A percentile compares a stretch with the other conserved stretches of the same genome.
Evolutionary conservation across 2,329 filamentous ascomycete genomes (phyloP).

Genomic region (Coniella vitis): DNA sequence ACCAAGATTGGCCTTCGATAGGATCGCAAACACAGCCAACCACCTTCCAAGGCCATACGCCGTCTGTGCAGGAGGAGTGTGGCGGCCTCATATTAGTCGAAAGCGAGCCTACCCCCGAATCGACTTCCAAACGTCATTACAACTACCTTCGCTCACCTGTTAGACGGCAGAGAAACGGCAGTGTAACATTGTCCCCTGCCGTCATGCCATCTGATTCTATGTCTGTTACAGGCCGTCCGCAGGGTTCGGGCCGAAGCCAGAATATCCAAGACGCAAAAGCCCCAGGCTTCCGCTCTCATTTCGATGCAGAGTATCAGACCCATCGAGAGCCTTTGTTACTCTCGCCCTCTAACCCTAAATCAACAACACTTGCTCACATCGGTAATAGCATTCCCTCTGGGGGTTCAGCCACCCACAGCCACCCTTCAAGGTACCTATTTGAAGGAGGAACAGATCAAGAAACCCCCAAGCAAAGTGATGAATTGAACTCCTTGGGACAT

Average conservation of each 20-base stretch:
- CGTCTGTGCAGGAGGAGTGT: slow-evolving; percentile 22
- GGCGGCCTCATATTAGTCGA: slow-evolving; percentile 33
- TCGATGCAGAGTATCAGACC: too few relatives aligned
- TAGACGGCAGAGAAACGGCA: slow-evolving; percentile 7
- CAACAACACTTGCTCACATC: too few relatives aligned
- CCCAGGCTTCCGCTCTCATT: neutral
- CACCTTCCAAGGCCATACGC: neutral
- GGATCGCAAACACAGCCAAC: neutral
- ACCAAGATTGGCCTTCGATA: neutral
- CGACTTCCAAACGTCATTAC: slow-evolving; percentile 22
- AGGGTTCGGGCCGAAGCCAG: neutral
- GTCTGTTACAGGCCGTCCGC: neutral
- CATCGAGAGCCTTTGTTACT: too few relatives aligned
- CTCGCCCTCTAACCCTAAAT: too few relatives aligned
- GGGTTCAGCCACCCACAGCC: too few relatives aligned
- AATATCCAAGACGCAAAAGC: neutral
- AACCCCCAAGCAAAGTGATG: neutral
- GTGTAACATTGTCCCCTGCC: neutral
- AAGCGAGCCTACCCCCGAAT: slow-evolving; percentile 24
- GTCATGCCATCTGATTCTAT: slow-evolving; percentile 12
- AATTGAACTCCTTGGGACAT: neutral
- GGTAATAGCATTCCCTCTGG: too few relatives aligned
- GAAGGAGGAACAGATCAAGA: neutral
- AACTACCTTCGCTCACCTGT: slow-evolving; percentile 21
- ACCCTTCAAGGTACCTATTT: too few relatives aligned